Conservation (phyloP, 176 grass and related monocot species). For the Olyra latifolia region DNA sequence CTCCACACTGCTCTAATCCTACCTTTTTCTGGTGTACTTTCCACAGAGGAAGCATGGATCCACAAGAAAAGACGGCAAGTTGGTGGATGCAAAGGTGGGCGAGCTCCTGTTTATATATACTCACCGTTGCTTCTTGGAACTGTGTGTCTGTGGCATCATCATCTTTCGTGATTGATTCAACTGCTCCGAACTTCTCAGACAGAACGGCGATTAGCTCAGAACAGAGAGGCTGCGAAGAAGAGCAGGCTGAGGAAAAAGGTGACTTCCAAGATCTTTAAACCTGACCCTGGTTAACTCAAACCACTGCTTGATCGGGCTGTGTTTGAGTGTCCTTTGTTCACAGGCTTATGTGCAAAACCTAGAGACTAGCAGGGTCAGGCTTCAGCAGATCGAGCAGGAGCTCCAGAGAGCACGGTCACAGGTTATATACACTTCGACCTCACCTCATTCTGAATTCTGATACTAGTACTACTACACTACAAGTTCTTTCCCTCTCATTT, state of each 20-base stretch:
- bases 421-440: constrained; percentile 43
- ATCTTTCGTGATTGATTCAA: constrained; percentile 4
- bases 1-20: constrained; percentile 23
- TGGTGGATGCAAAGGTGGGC: constrained; percentile 79
- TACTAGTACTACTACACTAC: not conserved
- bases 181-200: constrained; percentile 40
- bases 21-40: constrained; percentile 31
- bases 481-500: not conserved
- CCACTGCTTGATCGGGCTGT: not conserved
- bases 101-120: constrained; percentile 13
- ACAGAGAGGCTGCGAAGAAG: constrained; percentile 96
- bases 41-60: constrained; percentile 72
- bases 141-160: not conserved
- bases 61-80: constrained; percentile 73
- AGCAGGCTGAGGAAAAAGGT: constrained; percentile 99
- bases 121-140: not conserved
- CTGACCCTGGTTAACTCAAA: not conserved
- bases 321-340: not conserved
- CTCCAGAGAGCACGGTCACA: constrained; percentile 85
- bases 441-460: constrained; percentile 10
- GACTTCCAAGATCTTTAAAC: not conserved
- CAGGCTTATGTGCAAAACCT: constrained; percentile 98
- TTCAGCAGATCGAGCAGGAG: constrained; percentile 93
- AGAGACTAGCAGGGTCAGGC: constrained; percentile 85
- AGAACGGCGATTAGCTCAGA: constrained; percentile 88